Conservation (phyloP, 441 rosid species). For the Viola pubescens region DNA sequence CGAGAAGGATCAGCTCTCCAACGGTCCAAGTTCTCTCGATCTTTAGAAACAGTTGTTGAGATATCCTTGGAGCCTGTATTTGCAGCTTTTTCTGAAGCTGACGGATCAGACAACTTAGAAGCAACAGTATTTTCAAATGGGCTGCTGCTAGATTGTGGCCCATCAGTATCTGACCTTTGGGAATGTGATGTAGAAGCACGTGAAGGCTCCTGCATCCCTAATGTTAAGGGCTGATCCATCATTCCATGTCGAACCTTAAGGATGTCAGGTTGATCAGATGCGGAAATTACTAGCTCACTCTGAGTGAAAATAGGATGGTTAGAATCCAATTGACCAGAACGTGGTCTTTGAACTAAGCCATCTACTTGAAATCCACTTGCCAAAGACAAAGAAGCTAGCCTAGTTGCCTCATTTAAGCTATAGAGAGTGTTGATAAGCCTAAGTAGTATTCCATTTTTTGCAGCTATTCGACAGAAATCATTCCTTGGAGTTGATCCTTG, state of each 20-base stretch:
- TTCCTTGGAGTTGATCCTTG: slow-evolving; percentile 87
- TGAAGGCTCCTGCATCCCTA: slow-evolving; percentile 52
- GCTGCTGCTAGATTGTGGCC: slow-evolving; percentile 53
- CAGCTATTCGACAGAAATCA: slow-evolving; percentile 93
- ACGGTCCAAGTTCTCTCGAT: slow-evolving; percentile 33
- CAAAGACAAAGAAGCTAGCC: slow-evolving; percentile 61
- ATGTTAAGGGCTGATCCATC: slow-evolving; percentile 32
- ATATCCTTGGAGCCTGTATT: slow-evolving; percentile 28
- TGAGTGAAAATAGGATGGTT: slow-evolving; percentile 50
- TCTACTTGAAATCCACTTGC: slow-evolving; percentile 54
- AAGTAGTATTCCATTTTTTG: slow-evolving; percentile 78
- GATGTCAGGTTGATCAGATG: slow-evolving; percentile 47
- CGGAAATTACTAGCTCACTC: slow-evolving; percentile 39
- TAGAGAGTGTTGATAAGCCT: slow-evolving; percentile 91
- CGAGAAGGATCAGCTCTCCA: slow-evolving; percentile 40
- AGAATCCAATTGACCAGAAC: slow-evolving; percentile 69
- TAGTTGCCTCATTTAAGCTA: slow-evolving; percentile 96
- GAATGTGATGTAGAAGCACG: slow-evolving; percentile 56
- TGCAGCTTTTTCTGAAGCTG: slow-evolving; percentile 34
- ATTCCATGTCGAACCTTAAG: slow-evolving; percentile 49
- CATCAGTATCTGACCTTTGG: slow-evolving; percentile 61
- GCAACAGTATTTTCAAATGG: slow-evolving; percentile 34
- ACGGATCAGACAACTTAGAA: slow-evolving; percentile 31
- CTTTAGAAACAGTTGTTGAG: slow-evolving; percentile 26
- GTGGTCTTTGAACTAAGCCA: slow-evolving; percentile 46